Conservation (phyloP, 2,329 filamentous ascomycete genomes). For the Scorias spongiosa region DNA sequence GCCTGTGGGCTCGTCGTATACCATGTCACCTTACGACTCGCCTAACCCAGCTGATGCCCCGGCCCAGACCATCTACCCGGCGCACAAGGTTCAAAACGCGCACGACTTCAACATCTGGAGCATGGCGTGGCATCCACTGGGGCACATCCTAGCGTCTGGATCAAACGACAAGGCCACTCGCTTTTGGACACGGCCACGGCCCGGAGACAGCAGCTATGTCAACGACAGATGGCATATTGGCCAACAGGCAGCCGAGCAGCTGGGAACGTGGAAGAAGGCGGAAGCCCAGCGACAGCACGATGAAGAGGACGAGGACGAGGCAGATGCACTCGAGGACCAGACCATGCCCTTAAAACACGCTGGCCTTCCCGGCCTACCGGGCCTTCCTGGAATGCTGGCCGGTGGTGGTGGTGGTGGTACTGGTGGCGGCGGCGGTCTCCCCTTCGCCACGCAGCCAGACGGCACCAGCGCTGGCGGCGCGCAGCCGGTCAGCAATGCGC, state of each 20-base stretch:
- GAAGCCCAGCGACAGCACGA: conserved; percentile 68
- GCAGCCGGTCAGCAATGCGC: conserved; percentile 11
- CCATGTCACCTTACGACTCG: conserved; percentile 71
- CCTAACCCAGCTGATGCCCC: conserved; percentile 65
- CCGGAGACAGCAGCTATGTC: conserved; percentile 70
- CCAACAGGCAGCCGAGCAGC: conserved; percentile 79
- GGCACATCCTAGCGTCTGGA: conserved; percentile 86
- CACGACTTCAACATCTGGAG: conserved; percentile 97
- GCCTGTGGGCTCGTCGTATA: conserved; percentile 54
- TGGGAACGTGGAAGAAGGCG: conserved; percentile 83
- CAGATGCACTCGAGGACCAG: conserved; percentile 83
- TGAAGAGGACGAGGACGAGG: conserved; percentile 89
- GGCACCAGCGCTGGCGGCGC: conserved; percentile 31
- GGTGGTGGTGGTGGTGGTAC: conserved; percentile 13
- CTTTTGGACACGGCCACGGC: conserved; percentile 86
- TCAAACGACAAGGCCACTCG: conserved; percentile 93
- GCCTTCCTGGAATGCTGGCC: conserved; percentile 30
- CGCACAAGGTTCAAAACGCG: conserved; percentile 71
- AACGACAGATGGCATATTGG: conserved; percentile 94
- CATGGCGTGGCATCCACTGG: conserved; percentile 91
- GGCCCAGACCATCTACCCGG: conserved; percentile 81
- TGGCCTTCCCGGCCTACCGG: conserved; percentile 43
- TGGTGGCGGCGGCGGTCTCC: conserved; percentile 19
- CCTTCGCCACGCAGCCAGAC: conserved; percentile 12
- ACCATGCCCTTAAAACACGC: conserved; percentile 53